These are phyloP conservation scores for Nadsonia fulvescens DNA, from an alignment of 805 yeast genomes.

Conservation along the genomic window DNA sequence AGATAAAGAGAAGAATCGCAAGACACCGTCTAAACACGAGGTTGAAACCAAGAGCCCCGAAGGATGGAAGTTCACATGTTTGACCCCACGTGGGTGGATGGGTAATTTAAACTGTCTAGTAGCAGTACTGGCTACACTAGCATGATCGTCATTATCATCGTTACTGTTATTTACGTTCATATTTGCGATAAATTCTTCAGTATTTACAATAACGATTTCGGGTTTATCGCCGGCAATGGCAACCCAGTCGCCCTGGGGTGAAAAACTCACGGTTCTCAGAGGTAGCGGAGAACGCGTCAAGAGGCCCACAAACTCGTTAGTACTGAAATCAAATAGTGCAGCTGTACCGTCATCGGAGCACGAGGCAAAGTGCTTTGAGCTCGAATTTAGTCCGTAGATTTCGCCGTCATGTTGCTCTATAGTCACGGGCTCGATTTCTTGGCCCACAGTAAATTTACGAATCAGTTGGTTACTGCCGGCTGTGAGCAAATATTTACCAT, in stretches of 20 bases:
- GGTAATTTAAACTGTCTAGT: conserved; percentile 29
- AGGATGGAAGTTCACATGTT: conserved; percentile 27
- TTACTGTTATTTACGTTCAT: too few relatives aligned
- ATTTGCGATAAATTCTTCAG: conserved; percentile 19
- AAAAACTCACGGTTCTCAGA: conserved; percentile 17
- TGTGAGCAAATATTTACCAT: conserved; percentile 18
- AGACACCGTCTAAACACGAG: conserved; percentile 18
- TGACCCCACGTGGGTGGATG: conserved; percentile 26
- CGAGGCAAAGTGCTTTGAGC: conserved; percentile 19
- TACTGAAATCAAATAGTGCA: conserved; percentile 13
- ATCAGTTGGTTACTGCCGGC: conserved; percentile 20
- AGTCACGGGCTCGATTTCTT: conserved; percentile 18
- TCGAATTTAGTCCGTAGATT: neutral
- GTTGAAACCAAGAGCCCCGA: conserved; percentile 15
- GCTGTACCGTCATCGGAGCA: conserved; percentile 27
- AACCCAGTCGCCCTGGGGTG: conserved; percentile 20
- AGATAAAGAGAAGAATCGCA: conserved; percentile 16
- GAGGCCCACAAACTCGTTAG: conserved; percentile 12
- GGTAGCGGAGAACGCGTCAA: conserved; percentile 17
- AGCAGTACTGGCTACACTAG: too few relatives aligned
- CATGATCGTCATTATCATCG: too few relatives aligned
- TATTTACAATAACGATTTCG: conserved; percentile 15
- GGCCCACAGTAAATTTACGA: conserved; percentile 17
- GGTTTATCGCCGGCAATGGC: conserved; percentile 21
- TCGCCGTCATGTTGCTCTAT: conserved; percentile 13